Evolutionary conservation across 1,284 basidiomycete genomes (phyloP).

Genomic region (Boletus semigastroideus): DNA sequence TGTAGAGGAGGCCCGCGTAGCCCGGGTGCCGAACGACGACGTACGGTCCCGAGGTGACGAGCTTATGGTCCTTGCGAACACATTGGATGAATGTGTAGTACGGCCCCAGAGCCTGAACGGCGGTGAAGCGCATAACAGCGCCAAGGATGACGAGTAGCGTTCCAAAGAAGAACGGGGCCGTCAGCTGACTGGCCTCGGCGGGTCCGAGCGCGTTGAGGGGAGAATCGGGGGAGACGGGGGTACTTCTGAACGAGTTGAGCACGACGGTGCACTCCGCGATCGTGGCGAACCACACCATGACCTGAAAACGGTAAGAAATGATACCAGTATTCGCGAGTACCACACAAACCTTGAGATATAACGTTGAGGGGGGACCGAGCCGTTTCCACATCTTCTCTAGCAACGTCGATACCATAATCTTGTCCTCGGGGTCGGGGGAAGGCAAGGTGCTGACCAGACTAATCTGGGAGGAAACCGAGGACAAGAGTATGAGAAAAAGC

Average conservation of each 20-base stretch:
- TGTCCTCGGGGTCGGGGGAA: neutral
- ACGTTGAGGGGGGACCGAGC: neutral
- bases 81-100: slow-evolving; percentile 17
- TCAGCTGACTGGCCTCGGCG: slow-evolving; percentile 7
- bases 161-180: neutral
- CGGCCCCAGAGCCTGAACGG: slow-evolving; percentile 16
- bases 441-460: neutral
- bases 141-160: too few relatives aligned
- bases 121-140: neutral
- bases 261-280: slow-evolving; percentile 9
- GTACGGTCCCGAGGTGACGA: slow-evolving; percentile 21
- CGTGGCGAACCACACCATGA: slow-evolving; percentile 2
- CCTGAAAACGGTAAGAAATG: neutral
- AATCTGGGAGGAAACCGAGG: slow-evolving; percentile 8
- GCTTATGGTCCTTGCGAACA: slow-evolving; percentile 17
- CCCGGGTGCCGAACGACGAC: slow-evolving; percentile 21
- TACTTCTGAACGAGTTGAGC: neutral
- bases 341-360: slow-evolving; percentile 6
- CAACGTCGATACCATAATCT: slow-evolving; percentile 1
- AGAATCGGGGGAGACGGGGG: neutral
- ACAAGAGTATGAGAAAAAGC: slow-evolving; percentile 2
- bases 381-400: slow-evolving; percentile 6
- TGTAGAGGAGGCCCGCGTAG: slow-evolving; percentile 8
- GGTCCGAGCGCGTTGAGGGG: slow-evolving; percentile 8
- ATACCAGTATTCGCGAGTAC: too few relatives aligned